phyloP scores from a whole-genome alignment of 2,329 filamentous ascomycete genomes.

The Colletotrichum ledebouriae region DNA sequence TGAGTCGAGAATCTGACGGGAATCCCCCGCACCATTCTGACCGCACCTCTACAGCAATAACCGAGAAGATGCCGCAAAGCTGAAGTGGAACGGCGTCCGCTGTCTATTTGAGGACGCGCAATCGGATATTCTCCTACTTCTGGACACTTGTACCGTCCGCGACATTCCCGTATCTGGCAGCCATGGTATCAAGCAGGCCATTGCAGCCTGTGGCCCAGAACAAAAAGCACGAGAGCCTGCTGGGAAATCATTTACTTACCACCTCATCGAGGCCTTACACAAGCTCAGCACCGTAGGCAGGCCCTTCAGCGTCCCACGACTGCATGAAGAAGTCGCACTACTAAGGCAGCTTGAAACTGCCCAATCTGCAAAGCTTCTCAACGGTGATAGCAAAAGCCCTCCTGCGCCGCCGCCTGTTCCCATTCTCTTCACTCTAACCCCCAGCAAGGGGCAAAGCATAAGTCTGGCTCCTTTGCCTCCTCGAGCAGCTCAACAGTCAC shows the following conservation, averaged over 20 bases:
- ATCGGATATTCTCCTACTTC: constrained; percentile 72
- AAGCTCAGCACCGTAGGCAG: constrained; percentile 63
- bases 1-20: constrained; percentile 56
- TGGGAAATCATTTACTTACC: constrained; percentile 71
- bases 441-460: constrained; percentile 65
- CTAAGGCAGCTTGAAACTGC: constrained; percentile 60
- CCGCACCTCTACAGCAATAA: constrained; percentile 61
- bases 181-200: constrained; percentile 72
- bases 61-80: constrained; percentile 69
- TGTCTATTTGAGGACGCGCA: constrained; percentile 73
- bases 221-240: constrained; percentile 59
- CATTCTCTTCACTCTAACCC: constrained; percentile 68
- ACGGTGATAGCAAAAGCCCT: constrained; percentile 57
- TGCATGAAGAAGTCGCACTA: constrained; percentile 68
- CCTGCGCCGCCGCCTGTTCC: constrained; percentile 57
- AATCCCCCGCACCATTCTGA: constrained; percentile 51
- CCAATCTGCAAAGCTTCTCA: constrained; percentile 58
- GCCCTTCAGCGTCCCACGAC: constrained; percentile 68
- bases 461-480: constrained; percentile 63
- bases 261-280: constrained; percentile 66
- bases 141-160: constrained; percentile 72
- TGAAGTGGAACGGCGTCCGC: constrained; percentile 74
- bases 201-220: constrained; percentile 71
- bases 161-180: constrained; percentile 65
- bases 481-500: constrained; percentile 50